These are phyloP conservation scores for Colletotrichum sublineola DNA, from an alignment of 2,329 filamentous ascomycete species.

Conservation along the genomic window DNA sequence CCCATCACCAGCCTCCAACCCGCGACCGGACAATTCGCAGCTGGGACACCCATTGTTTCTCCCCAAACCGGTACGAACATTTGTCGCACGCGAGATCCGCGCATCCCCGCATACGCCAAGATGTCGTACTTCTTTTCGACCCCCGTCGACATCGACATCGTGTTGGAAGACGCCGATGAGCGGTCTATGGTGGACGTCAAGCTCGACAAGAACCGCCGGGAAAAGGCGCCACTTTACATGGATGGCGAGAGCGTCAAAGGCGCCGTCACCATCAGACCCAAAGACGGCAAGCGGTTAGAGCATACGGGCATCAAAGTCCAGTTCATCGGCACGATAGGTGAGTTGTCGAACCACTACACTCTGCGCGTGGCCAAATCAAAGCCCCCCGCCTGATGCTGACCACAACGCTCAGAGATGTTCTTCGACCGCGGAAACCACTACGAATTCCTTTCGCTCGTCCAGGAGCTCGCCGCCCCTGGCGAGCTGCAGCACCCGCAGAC, in stretches of 20 bases:
- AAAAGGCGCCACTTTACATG: conserved; percentile 97
- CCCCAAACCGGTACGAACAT: conserved; percentile 13
- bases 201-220: conserved; percentile 96
- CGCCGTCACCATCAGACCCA: conserved; percentile 92
- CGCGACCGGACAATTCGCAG: not conserved
- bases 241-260: conserved; percentile 99
- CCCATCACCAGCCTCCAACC: not conserved
- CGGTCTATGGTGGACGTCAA: conserved; percentile 97
- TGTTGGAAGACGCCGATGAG: conserved; percentile 95
- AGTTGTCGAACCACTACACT: conserved; percentile 6
- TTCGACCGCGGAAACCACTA: conserved; percentile 99
- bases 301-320: conserved; percentile 99
- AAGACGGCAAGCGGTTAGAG: conserved; percentile 97
- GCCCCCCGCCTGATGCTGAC: conserved; percentile 9
- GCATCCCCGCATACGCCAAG: conserved; percentile 45
- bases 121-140: conserved; percentile 99
- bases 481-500: conserved; percentile 99
- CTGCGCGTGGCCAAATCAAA: not conserved
- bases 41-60: not conserved
- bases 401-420: conserved; percentile 85
- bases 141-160: conserved; percentile 98
- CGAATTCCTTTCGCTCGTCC: conserved; percentile 96
- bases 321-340: conserved; percentile 98
- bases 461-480: conserved; percentile 95
- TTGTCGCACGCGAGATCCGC: conserved; percentile 22